Evolutionary conservation across 805 yeast genomes (phyloP).

Genomic region (Nakazawaea molendinolei): DNA sequence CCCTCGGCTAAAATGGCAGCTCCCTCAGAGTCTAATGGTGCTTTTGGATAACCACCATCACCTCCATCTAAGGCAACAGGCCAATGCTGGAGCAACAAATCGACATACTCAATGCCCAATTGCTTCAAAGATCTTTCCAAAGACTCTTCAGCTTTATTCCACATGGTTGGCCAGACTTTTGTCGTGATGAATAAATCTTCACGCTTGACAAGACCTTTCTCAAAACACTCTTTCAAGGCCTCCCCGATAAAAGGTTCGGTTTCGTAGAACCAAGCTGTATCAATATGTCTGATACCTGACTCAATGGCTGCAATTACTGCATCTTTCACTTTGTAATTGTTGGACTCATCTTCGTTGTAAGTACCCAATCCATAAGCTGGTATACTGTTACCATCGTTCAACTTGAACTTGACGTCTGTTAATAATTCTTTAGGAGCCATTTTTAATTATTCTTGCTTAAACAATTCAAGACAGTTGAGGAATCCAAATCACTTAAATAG

Average conservation of each 20-base stretch:
- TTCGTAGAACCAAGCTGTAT: slow-evolving; percentile 46
- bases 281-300: slow-evolving; percentile 42
- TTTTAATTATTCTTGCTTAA: no score
- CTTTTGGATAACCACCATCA: slow-evolving; percentile 12
- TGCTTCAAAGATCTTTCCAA: slow-evolving; percentile 29
- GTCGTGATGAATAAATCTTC: slow-evolving; percentile 13
- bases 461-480: no score
- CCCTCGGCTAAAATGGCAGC: slow-evolving; percentile 26
- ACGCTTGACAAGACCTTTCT: slow-evolving; percentile 26
- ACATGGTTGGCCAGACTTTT: slow-evolving; percentile 12
- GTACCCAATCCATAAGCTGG: slow-evolving; percentile 72
- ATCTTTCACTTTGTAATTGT: slow-evolving; percentile 33
- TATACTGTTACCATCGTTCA: slow-evolving; percentile 50
- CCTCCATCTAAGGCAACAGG: slow-evolving; percentile 25
- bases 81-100: slow-evolving; percentile 35
- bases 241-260: slow-evolving; percentile 37
- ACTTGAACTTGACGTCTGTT: slow-evolving; percentile 33
- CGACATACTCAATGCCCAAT: slow-evolving; percentile 33
- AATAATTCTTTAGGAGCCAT: slow-evolving; percentile 7
- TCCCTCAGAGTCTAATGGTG: slow-evolving; percentile 17
- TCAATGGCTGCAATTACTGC: slow-evolving; percentile 53
- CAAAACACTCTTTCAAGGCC: slow-evolving; percentile 40
- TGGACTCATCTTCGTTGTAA: slow-evolving; percentile 21
- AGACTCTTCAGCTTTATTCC: slow-evolving; percentile 27
- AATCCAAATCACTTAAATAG: no score